Evolutionary conservation across 1,284 basidiomycete genomes (phyloP).

Genomic region (Heimioporus punctisporus): DNA sequence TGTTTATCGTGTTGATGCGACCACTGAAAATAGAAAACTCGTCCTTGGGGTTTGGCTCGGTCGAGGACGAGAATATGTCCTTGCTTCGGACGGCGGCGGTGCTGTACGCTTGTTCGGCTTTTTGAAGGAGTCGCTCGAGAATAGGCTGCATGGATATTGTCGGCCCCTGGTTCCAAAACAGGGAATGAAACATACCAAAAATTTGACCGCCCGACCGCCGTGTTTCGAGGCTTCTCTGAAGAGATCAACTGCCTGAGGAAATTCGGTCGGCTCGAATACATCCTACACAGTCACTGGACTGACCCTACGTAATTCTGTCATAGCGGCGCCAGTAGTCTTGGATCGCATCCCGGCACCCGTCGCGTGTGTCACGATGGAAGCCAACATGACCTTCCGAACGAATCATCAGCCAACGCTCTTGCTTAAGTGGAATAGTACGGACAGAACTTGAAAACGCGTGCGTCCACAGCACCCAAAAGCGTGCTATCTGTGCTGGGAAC

Average conservation of each 20-base stretch:
- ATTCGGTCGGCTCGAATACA: conserved; percentile 5
- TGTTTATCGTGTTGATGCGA: conserved; percentile 61
- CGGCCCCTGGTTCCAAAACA: neutral
- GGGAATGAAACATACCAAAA: conserved; percentile 47
- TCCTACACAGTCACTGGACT: neutral
- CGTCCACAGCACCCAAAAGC: conserved; percentile 72
- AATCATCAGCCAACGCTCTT: neutral
- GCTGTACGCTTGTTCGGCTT: conserved; percentile 57
- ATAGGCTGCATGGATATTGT: conserved; percentile 48
- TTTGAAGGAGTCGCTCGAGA: conserved; percentile 55
- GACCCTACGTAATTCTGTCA: conserved; percentile 55
- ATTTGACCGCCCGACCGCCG: conserved; percentile 67
- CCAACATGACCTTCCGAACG: conserved; percentile 60
- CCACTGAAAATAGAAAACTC: conserved; percentile 75
- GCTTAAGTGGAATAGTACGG: conserved; percentile 18
- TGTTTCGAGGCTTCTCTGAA: conserved; percentile 60
- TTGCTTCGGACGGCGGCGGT: conserved; percentile 44
- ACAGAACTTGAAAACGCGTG: conserved; percentile 68
- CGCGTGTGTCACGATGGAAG: conserved; percentile 65
- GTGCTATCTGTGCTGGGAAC: conserved; percentile 60
- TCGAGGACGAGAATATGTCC: conserved; percentile 58
- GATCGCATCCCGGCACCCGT: conserved; percentile 47
- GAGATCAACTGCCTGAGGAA: conserved; percentile 50
- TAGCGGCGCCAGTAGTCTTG: conserved; percentile 66
- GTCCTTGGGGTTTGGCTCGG: conserved; percentile 46